Percentiles rank a stretch among this genome's conserved stretches.
Conservation (phyloP, 116 monocot genomes). For the Iris pallida region DNA sequence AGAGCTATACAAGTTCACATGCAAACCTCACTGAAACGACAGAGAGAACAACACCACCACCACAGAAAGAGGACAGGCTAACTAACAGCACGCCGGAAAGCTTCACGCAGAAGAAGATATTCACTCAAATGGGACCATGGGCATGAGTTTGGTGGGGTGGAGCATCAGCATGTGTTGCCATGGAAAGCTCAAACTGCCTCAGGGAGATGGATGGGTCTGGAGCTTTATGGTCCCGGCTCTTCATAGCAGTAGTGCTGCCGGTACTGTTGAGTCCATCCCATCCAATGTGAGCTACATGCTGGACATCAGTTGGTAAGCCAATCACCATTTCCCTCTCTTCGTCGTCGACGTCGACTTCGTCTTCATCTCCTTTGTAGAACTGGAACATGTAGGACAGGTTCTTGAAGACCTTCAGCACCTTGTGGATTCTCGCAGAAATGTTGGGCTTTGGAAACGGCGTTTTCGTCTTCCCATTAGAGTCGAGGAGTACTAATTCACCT, state of each 20-base stretch:
- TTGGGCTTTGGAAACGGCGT: conserved; percentile 10
- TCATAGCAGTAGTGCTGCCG: conserved; percentile 1
- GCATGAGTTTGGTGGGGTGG: neutral
- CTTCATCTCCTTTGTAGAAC: conserved; percentile 23
- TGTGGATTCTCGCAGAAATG: conserved; percentile 43
- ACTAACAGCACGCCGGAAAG: neutral
- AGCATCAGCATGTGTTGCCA: conserved; percentile 20
- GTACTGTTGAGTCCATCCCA: conserved; percentile 44
- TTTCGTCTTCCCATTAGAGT: conserved; percentile 10
- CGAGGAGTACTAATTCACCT: too few relatives aligned
- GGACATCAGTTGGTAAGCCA: conserved; percentile 81
- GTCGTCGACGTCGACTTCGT: conserved; percentile 36
- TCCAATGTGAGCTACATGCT: conserved; percentile 84
- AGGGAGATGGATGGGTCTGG: conserved; percentile 37
- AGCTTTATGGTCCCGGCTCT: conserved; percentile 25
- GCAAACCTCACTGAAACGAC: conserved; percentile 18
- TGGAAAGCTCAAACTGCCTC: conserved; percentile 55
- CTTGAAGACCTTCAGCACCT: conserved; percentile 58
- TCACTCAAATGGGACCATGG: neutral
- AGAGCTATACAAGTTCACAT: conserved; percentile 46
- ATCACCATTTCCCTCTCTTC: conserved; percentile 71
- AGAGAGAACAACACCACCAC: neutral
- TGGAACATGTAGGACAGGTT: conserved; percentile 46
- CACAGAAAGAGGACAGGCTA: neutral
- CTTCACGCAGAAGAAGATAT: neutral